These are phyloP conservation scores for Allantophomopsis lycopodina DNA, from an alignment of 2,329 filamentous ascomycete species.

Conservation along the genomic window DNA sequence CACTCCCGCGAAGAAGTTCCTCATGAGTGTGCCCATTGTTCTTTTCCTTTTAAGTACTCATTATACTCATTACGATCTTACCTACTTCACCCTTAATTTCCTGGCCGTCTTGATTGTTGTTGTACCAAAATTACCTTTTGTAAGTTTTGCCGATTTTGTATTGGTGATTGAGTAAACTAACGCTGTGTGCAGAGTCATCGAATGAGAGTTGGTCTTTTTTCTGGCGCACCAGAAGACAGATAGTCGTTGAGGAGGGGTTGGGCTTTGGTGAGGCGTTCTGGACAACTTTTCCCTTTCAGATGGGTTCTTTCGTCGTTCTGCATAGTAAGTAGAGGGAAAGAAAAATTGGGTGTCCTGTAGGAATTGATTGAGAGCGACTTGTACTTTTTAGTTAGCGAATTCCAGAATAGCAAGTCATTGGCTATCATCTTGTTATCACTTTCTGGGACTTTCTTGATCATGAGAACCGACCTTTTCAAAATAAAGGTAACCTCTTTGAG, in stretches of 20 bases:
- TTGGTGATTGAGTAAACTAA: slow-evolving; percentile 5
- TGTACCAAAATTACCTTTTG: slow-evolving; percentile 90
- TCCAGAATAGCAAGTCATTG: not conserved
- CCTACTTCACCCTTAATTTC: slow-evolving; percentile 96
- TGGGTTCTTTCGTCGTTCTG: not conserved
- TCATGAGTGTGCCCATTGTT: slow-evolving; percentile 85
- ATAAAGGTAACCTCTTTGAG: not conserved
- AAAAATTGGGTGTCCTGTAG: not conserved
- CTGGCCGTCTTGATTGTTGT: slow-evolving; percentile 84
- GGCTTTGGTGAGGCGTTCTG: not conserved
- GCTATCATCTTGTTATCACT: not conserved
- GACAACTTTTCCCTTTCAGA: not conserved
- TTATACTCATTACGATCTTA: slow-evolving; percentile 95
- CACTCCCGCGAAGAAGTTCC: slow-evolving; percentile 96
- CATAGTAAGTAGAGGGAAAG: not conserved
- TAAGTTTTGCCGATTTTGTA: slow-evolving; percentile 31
- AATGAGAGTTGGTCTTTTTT: slow-evolving; percentile 64
- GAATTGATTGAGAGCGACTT: not conserved
- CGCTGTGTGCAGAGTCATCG: slow-evolving; percentile 50
- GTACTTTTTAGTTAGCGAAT: too few relatives aligned
- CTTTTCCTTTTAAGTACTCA: slow-evolving; percentile 95
- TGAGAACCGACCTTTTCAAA: not conserved
- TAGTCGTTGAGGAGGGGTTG: slow-evolving; percentile 9
- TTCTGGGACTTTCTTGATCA: not conserved
- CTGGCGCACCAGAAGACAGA: slow-evolving; percentile 49